Evolutionary conservation across 768 basidiomycete genomes (phyloP).

Genomic region (Punctularia strigosozonata): DNA sequence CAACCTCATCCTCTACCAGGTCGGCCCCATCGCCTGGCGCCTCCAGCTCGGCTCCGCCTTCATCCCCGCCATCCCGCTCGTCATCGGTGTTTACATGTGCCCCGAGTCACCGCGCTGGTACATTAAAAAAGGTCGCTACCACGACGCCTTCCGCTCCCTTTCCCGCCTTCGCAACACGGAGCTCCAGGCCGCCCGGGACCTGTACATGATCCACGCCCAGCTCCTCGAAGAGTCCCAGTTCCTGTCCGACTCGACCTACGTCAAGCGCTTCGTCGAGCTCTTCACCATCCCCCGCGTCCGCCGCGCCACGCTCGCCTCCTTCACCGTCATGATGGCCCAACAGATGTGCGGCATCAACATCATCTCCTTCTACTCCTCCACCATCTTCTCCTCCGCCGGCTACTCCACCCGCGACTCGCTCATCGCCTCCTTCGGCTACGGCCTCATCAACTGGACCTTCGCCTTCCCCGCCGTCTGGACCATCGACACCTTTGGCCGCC

Average conservation of each 20-base stretch:
- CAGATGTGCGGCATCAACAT: constrained; percentile 81
- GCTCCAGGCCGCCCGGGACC: constrained; percentile 72
- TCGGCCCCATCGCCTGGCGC: constrained; percentile 68
- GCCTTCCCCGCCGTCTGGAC: constrained; percentile 39
- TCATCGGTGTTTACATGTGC: constrained; percentile 30
- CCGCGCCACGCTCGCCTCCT: constrained; percentile 47
- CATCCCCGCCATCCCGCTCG: constrained; percentile 27
- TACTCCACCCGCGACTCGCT: constrained; percentile 45
- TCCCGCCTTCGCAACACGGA: constrained; percentile 53
- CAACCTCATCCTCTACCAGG: constrained; percentile 49
- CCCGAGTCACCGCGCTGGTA: constrained; percentile 81
- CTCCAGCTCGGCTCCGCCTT: constrained; percentile 60
- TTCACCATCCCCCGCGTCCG: constrained; percentile 69
- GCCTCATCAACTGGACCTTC: constrained; percentile 30
- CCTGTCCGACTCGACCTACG: constrained; percentile 35
- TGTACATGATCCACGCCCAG: constrained; percentile 67
- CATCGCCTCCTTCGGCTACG: constrained; percentile 47
- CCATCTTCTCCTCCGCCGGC: constrained; percentile 54
- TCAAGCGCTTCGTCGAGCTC: constrained; percentile 50
- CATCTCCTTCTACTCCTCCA: constrained; percentile 72
- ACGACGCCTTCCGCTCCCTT: constrained; percentile 50
- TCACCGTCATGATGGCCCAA: constrained; percentile 67
- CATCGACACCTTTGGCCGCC: constrained; percentile 55
- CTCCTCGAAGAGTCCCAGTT: constrained; percentile 56
- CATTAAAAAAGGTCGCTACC: constrained; percentile 67